phyloP scores from a whole-genome alignment of 148 eudicot species.

The Amaranthus hypochondriacus region DNA sequence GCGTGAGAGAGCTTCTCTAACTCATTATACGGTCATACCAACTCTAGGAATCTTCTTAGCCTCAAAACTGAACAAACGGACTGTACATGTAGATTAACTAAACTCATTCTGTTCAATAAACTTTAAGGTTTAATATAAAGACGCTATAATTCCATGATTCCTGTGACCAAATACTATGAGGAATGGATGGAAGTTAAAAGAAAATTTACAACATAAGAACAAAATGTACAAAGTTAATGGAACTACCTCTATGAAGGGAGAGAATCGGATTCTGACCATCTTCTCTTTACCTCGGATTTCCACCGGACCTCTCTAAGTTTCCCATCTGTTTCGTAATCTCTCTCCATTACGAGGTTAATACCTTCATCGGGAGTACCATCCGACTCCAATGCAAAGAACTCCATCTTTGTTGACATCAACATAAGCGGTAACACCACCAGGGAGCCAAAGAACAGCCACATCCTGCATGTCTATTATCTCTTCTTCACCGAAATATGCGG shows the following conservation, averaged over 20 bases:
- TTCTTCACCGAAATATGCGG: constrained; percentile 76
- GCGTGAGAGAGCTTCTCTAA: too few species aligned
- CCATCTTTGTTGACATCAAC: constrained; percentile 89
- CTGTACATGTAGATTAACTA: too few species aligned
- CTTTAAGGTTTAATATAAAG: neutral
- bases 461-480: constrained; percentile 86
- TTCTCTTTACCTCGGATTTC: constrained; percentile 85
- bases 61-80: too few species aligned
- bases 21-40: too few species aligned
- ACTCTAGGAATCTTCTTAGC: too few species aligned
- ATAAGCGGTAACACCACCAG: constrained; percentile 86
- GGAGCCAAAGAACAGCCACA: constrained; percentile 83
- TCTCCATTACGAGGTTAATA: constrained; percentile 92
- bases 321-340: constrained; percentile 92
- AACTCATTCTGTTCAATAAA: neutral
- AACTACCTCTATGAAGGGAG: constrained; percentile 29
- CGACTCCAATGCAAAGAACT: constrained; percentile 83
- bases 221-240: constrained; percentile 16
- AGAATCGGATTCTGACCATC: constrained; percentile 76
- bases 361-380: constrained; percentile 98
- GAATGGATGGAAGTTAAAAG: neutral
- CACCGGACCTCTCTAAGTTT: constrained; percentile 77
- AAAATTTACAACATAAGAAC: neutral
- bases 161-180: neutral
- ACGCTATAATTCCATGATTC: neutral